Percentiles rank a stretch among this genome's conserved stretches.
Evolutionary conservation across 179 eudicot genomes (phyloP).

Genomic region (Carnegiea gigantea): DNA sequence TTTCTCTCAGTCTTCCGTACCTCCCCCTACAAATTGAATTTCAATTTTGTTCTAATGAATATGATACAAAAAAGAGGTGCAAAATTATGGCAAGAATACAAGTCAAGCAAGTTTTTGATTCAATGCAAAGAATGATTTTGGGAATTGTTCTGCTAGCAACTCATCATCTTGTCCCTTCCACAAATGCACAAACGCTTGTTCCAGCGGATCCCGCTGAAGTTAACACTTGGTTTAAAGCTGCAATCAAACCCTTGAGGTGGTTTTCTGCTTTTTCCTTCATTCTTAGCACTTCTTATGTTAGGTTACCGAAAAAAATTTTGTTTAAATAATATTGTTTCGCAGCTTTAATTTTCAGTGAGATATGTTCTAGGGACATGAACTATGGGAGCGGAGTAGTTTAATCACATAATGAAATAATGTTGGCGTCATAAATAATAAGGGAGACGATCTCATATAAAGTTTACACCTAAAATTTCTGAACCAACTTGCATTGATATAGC

Average conservation of each 20-base stretch:
- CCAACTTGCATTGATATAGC: too few species aligned
- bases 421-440: too few species aligned
- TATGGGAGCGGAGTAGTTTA: too few species aligned
- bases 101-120: background rate
- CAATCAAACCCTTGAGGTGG: background rate
- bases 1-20: background rate
- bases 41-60: background rate
- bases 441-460: too few species aligned
- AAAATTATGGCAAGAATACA: background rate
- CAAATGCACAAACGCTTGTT: background rate
- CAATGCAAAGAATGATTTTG: background rate
- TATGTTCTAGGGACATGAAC: too few species aligned
- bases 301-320: too few species aligned
- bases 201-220: background rate
- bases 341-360: too few species aligned
- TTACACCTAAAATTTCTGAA: too few species aligned
- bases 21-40: background rate
- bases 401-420: too few species aligned
- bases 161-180: background rate
- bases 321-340: too few species aligned
- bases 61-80: background rate
- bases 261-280: too few species aligned
- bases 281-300: too few species aligned
- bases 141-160: background rate
- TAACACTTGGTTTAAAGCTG: constrained; percentile 5